phyloP scores from a whole-genome alignment of 2,329 filamentous ascomycete genomes.

The Neofusicoccum sp. region DNA sequence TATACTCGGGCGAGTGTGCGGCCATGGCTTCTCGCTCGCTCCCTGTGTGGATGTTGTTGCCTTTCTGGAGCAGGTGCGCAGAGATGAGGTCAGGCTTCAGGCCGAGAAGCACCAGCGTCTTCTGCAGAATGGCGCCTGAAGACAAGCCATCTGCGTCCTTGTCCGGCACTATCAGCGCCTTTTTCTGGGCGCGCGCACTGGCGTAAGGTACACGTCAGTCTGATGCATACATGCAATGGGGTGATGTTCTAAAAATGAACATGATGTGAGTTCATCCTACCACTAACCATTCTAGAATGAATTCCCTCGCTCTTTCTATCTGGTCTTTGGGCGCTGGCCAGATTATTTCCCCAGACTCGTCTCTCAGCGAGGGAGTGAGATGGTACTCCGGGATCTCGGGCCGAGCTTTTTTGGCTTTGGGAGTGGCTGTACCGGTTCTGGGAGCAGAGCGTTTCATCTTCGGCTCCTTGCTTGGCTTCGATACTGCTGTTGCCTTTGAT shows the following conservation, averaged over 20 bases:
- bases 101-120: slow-evolving; percentile 59
- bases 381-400: slow-evolving; percentile 9
- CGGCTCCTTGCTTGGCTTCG: neutral
- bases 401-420: slow-evolving; percentile 15
- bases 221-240: neutral
- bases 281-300: slow-evolving; percentile 59
- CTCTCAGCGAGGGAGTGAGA: slow-evolving; percentile 9
- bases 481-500: neutral
- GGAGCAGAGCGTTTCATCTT: slow-evolving; percentile 9
- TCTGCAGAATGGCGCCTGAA: slow-evolving; percentile 62
- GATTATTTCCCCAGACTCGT: slow-evolving; percentile 15
- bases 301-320: slow-evolving; percentile 54
- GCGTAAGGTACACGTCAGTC: neutral
- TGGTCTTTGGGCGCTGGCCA: slow-evolving; percentile 62
- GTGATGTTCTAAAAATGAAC: too few relatives aligned
- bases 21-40: slow-evolving; percentile 53
- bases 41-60: slow-evolving; percentile 57
- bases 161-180: slow-evolving; percentile 63
- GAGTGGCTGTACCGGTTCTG: neutral
- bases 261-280: too few relatives aligned
- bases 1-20: slow-evolving; percentile 53
- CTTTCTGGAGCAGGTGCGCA: slow-evolving; percentile 60
- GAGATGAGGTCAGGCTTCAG: slow-evolving; percentile 53
- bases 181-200: slow-evolving; percentile 53
- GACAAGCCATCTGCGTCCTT: slow-evolving; percentile 68